Evolutionary conservation across 78 protist species (phyloP).

Genomic region (Paulinella micropora): DNA sequence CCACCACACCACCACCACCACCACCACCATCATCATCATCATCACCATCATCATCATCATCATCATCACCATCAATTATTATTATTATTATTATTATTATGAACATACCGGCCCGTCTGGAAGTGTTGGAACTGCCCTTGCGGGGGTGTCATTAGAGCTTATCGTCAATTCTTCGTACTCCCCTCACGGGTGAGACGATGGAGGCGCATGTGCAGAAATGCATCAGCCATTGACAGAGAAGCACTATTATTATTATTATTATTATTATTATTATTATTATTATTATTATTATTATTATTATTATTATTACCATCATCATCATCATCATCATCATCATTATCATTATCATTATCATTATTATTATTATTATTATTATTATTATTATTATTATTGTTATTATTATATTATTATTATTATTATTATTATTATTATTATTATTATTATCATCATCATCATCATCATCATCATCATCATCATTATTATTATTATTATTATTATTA

Average conservation of each 20-base stretch:
- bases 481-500: background rate
- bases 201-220: too few species aligned
- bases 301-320: background rate
- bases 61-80: too few species aligned
- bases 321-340: background rate
- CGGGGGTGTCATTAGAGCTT: too few species aligned
- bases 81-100: too few species aligned
- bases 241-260: background rate
- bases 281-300: background rate
- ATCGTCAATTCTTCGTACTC: too few species aligned
- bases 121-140: too few species aligned
- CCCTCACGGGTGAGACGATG: too few species aligned
- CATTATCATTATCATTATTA: background rate
- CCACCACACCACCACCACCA: background rate
- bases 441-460: background rate
- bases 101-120: too few species aligned
- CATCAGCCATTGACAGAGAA: too few species aligned
- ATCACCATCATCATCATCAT: background rate
- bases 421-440: background rate
- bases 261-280: background rate
- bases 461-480: background rate
- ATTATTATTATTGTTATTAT: too few species aligned
- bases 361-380: background rate
- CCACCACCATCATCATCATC: background rate
- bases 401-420: background rate